Evolutionary conservation across 768 basidiomycete species (phyloP).

Genomic region (Chalciporus piperatus): DNA sequence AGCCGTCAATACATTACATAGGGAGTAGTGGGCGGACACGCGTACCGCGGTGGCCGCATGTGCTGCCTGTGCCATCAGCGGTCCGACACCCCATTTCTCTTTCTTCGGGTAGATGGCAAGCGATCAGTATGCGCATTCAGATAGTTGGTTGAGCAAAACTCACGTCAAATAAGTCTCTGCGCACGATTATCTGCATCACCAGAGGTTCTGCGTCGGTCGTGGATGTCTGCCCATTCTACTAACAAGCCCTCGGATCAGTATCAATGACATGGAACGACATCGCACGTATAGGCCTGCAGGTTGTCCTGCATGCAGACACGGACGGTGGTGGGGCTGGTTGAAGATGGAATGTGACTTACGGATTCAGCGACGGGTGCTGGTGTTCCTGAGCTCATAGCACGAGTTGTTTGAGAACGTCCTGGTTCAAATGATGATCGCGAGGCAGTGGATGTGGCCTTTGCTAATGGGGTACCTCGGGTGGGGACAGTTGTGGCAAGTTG

Average conservation of each 20-base stretch:
- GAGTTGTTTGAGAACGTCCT: not conserved
- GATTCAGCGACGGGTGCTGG: not conserved
- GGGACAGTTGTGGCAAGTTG: not conserved
- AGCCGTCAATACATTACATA: not conserved
- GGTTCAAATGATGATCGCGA: not conserved
- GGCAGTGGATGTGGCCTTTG: too few relatives aligned
- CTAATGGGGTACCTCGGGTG: not conserved
- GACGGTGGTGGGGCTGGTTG: too few relatives aligned
- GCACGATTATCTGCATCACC: constrained; percentile 44
- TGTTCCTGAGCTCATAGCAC: not conserved
- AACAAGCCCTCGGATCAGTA: not conserved
- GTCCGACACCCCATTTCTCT: constrained; percentile 43
- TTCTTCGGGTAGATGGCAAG: constrained; percentile 21
- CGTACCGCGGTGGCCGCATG: constrained; percentile 42
- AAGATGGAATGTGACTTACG: not conserved
- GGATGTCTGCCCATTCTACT: constrained; percentile 1
- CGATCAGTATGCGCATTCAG: not conserved
- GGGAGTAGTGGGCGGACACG: too few relatives aligned
- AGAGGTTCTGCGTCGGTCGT: constrained; percentile 22
- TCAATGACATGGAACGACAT: too few relatives aligned
- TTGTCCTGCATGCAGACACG: not conserved
- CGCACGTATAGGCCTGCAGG: not conserved
- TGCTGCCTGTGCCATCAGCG: constrained; percentile 44
- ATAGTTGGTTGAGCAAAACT: constrained; percentile 9
- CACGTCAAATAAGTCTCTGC: constrained; percentile 41